phyloP scores from a whole-genome alignment of 2,329 filamentous ascomycete genomes.

The Falciphora oryzae region DNA sequence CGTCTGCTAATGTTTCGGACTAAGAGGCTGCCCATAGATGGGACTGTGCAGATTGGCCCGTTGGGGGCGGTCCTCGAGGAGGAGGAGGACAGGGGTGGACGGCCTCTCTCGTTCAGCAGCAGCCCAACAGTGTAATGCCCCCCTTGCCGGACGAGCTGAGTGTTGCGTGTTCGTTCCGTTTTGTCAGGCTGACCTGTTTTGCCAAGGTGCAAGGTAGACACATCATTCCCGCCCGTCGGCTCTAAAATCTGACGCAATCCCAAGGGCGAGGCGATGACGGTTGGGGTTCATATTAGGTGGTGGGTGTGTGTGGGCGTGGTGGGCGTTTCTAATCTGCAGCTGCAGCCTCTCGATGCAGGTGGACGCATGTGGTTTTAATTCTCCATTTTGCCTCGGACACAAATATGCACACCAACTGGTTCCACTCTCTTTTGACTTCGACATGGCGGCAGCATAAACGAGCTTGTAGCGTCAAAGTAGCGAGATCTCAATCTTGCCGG shows the following conservation, averaged over 20 bases:
- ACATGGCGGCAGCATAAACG: no score
- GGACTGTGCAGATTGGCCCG: background rate
- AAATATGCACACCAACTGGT: background rate
- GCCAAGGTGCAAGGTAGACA: background rate
- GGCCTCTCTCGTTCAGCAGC: background rate
- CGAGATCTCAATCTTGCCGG: background rate
- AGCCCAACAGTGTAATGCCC: background rate
- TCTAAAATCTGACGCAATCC: constrained; percentile 1
- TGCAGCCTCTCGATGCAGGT: background rate
- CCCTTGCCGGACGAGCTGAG: no score
- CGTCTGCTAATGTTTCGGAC: constrained; percentile 1
- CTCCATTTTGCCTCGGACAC: background rate
- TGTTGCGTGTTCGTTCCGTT: background rate
- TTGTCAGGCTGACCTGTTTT: background rate
- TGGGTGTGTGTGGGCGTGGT: background rate
- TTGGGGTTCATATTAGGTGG: no score
- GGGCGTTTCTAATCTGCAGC: background rate
- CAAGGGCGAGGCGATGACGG: no score
- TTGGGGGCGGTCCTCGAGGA: background rate
- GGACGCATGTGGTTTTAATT: background rate
- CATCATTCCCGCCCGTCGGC: background rate
- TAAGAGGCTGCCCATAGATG: background rate
- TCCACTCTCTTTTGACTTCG: background rate
- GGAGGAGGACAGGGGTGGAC: background rate
- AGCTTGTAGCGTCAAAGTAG: no score